phyloP scores from a whole-genome alignment of 208 protist species.

The Leishmania major region DNA sequence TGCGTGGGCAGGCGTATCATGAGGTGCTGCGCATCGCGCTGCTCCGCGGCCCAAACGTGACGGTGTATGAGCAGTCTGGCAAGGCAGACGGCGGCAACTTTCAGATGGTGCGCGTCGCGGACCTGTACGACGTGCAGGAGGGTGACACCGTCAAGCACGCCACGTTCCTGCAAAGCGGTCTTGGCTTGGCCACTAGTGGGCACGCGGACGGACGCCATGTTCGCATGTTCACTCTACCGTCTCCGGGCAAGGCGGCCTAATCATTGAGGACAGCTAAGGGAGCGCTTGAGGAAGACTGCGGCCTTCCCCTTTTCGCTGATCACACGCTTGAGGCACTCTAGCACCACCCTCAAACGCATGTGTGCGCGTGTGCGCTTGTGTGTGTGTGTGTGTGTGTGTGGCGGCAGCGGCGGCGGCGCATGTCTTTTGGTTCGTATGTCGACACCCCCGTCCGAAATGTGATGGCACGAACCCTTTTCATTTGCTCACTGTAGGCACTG shows the following conservation, averaged over 20 bases:
- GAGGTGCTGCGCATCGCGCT: conserved; percentile 65
- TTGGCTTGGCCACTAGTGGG: conserved; percentile 72
- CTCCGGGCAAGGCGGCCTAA: conserved; percentile 8
- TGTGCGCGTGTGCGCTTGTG: neutral
- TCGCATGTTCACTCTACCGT: conserved; percentile 51
- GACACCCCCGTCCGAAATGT: neutral
- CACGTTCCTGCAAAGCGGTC: conserved; percentile 56
- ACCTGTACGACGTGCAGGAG: conserved; percentile 58
- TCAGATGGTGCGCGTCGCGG: conserved; percentile 41
- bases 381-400: neutral
- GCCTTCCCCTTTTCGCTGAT: neutral
- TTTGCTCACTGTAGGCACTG: neutral
- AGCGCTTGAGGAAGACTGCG: neutral
- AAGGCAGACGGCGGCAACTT: conserved; percentile 38
- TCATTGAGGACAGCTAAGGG: neutral
- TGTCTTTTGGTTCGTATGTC: neutral
- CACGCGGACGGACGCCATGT: conserved; percentile 54
- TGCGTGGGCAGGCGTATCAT: conserved; percentile 63
- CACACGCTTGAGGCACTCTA: neutral
- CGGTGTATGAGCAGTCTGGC: conserved; percentile 54
- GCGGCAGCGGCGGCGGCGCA: neutral
- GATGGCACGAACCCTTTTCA: neutral
- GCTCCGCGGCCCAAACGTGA: conserved; percentile 41
- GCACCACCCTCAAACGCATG: neutral
- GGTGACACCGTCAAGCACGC: conserved; percentile 49